Conservation (phyloP, 352 stramenopile genomes). For the Globisporangium takayamanum region DNA sequence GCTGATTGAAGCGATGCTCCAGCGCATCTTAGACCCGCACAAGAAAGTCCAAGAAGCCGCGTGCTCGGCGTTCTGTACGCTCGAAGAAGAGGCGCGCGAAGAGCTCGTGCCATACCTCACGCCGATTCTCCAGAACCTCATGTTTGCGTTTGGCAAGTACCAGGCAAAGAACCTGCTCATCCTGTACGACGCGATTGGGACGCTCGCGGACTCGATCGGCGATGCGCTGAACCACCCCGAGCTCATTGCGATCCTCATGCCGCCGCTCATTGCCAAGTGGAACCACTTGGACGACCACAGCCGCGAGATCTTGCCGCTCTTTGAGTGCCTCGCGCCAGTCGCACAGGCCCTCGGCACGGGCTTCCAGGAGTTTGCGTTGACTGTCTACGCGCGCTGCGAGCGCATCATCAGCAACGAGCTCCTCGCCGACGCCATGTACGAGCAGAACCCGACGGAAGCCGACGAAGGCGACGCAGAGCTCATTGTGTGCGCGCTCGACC, state of each 20-base stretch:
- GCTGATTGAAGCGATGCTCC: slow-evolving; percentile 84
- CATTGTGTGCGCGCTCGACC: slow-evolving; percentile 83
- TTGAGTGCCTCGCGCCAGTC: slow-evolving; percentile 87
- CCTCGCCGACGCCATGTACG: slow-evolving; percentile 70
- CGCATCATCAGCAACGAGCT: slow-evolving; percentile 82
- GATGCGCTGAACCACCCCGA: slow-evolving; percentile 89
- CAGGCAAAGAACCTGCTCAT: slow-evolving; percentile 93
- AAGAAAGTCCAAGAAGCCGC: slow-evolving; percentile 94
- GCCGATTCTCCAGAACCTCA: slow-evolving; percentile 89
- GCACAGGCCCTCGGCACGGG: slow-evolving; percentile 76
- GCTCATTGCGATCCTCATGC: slow-evolving; percentile 91
- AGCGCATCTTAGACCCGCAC: slow-evolving; percentile 87
- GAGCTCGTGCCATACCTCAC: slow-evolving; percentile 91
- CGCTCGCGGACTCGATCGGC: slow-evolving; percentile 92
- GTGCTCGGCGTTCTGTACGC: slow-evolving; percentile 92
- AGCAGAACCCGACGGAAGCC: slow-evolving; percentile 69
- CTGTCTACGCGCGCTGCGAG: slow-evolving; percentile 75
- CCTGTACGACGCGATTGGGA: slow-evolving; percentile 94
- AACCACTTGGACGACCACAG: slow-evolving; percentile 73
- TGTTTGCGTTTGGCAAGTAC: slow-evolving; percentile 91
- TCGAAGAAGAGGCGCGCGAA: slow-evolving; percentile 92
- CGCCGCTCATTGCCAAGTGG: slow-evolving; percentile 91
- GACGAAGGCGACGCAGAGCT: slow-evolving; percentile 88
- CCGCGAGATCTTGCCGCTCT: slow-evolving; percentile 79
- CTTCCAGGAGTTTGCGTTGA: slow-evolving; percentile 86